Evolutionary conservation across 495 filamentous ascomycete species (phyloP), one percentile per base, ranked within the genome.

Genomic region (Penicillium daleae): DNA sequence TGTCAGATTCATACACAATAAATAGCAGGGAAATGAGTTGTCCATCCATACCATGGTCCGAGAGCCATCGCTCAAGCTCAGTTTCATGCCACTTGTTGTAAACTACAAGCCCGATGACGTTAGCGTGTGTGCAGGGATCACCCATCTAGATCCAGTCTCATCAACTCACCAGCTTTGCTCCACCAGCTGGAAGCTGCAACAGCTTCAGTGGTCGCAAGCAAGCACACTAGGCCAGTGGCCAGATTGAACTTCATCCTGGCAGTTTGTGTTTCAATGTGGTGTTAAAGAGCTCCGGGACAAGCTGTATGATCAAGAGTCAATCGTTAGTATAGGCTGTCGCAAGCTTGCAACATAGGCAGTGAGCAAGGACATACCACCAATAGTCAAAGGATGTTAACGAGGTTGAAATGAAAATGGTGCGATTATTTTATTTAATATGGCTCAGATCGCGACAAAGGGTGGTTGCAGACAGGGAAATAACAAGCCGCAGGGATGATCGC

Each of bases 81-180:
- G 92, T 97, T 80, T 97, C 89, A 73, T 98, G 94, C 95, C 95
- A 99, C 74, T 94, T 97, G 80, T 97, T 97, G 84, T 98, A 99
- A 6, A 88, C 95, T 97, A 70, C 26, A 64, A 44, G 27, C 27
- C 46, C 54, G 54, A 39, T 67, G 33, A n/a, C 22, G 63, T 63
- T 62, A 66, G 64, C 59, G 24, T 37, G 22, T 37, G 22, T 35
- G 17, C 24, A 24, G 22, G 17, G 26, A 49, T 27, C 31, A 44
- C 21, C 27, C 15, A 51, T 19, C 8, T 53, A 32, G 15, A 22
- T 6, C 10, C 3, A 24, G 27, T 12, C 24, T 53, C 29, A 29
- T n/a, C 31, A n/a, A 85, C 88, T 54, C 76, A 94, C 92, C 88
- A 74, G 92, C 84, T 78, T 91, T 93, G 63, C 85, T 86, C 72